Conservation (phyloP, 1,284 basidiomycete species). For the Cutaneotrichosporon cavernicola region DNA sequence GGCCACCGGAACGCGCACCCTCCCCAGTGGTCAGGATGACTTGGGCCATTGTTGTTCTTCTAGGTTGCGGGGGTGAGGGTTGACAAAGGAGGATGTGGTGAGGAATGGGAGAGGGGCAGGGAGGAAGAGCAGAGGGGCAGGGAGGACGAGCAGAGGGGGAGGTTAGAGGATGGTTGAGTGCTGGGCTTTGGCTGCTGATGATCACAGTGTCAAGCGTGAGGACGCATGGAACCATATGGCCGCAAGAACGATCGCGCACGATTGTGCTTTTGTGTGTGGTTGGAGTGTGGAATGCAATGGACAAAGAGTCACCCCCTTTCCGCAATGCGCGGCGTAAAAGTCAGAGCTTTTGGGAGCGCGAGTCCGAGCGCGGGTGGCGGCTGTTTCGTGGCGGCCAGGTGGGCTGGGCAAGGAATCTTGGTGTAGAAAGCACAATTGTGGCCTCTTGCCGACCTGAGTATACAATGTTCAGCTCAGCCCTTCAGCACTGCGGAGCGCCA, state of each 20-base stretch:
- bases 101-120: not conserved
- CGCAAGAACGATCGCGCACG: not conserved
- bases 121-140: not conserved
- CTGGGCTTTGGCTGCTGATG: not conserved
- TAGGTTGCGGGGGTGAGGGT: not conserved
- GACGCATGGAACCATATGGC: not conserved
- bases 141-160: not conserved
- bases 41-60: constrained; percentile 57
- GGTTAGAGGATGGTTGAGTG: not conserved
- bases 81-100: too few species aligned
- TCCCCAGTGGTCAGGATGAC: constrained; percentile 64
- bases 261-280: not conserved
- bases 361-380: not conserved
- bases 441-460: not conserved
- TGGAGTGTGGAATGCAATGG: not conserved
- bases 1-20: not conserved
- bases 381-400: constrained; percentile 1
- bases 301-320: not conserved
- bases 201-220: not conserved
- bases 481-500: not conserved
- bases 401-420: not conserved
- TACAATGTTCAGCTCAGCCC: not conserved
- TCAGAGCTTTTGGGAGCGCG: not conserved
- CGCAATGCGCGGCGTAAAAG: not conserved
- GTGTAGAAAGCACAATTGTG: not conserved